Evolutionary conservation across 768 basidiomycete species (phyloP).

Genomic region (Serpula lacrymans): DNA sequence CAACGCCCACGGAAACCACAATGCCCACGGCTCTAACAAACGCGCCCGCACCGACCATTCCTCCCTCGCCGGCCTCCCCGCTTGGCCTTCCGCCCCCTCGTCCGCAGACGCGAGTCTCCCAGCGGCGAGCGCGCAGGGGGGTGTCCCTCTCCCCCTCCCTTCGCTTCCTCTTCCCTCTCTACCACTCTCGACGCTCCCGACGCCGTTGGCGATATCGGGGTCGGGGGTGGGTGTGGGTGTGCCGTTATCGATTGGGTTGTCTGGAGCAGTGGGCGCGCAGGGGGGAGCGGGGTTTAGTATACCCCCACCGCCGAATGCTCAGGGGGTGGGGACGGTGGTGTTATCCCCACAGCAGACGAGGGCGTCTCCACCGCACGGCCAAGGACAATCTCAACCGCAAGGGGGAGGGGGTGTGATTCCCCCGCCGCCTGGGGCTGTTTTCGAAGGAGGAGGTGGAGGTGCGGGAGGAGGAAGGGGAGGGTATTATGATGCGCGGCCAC

Average conservation of each 20-base stretch:
- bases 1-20: conserved; percentile 11
- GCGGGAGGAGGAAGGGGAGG: neutral
- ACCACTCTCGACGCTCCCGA: conserved; percentile 9
- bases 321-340: too few species aligned
- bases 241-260: too few species aligned
- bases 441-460: conserved; percentile 6
- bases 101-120: conserved; percentile 28
- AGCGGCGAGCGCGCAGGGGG: conserved; percentile 29
- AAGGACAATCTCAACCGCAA: too few species aligned
- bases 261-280: too few species aligned
- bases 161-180: conserved; percentile 12
- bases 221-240: too few species aligned
- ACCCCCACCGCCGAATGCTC: too few species aligned
- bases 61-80: conserved; percentile 27
- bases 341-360: too few species aligned
- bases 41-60: too few species aligned
- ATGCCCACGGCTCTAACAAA: too few species aligned
- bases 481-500: too few species aligned
- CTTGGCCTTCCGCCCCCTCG: conserved; percentile 30
- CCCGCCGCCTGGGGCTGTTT: conserved; percentile 10
- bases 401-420: conserved; percentile 2
- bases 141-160: conserved; percentile 24
- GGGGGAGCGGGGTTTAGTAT: too few species aligned
- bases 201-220: neutral
- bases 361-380: too few species aligned